Conservation (phyloP, 2,329 filamentous ascomycete genomes). For the Botryotinia convoluta region DNA sequence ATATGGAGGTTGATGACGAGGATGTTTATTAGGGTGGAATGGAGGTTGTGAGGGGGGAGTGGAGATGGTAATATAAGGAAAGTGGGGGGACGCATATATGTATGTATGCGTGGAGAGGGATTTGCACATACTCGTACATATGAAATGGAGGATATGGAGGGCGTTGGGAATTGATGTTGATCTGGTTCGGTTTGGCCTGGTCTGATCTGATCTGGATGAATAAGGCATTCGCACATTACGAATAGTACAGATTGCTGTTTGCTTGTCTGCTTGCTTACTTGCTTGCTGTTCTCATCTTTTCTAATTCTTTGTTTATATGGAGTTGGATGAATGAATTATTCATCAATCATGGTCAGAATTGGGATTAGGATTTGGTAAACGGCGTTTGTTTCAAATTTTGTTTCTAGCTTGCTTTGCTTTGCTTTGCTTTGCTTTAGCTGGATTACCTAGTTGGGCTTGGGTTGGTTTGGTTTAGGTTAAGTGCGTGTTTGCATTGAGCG, state of each 20-base stretch:
- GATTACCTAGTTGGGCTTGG: neutral
- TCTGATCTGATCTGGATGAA: neutral
- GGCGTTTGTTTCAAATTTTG: neutral
- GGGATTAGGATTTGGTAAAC: neutral
- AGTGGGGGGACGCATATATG: neutral
- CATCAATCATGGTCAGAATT: neutral
- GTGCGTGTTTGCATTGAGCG: neutral
- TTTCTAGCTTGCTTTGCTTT: neutral
- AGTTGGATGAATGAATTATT: neutral
- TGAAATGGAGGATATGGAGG: neutral
- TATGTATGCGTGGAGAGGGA: neutral
- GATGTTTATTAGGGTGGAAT: neutral
- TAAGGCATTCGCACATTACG: neutral
- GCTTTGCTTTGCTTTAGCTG: neutral
- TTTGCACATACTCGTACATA: neutral
- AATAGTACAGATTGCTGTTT: neutral
- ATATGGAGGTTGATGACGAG: constrained; percentile 33
- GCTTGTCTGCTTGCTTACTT: neutral
- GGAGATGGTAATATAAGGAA: too few species aligned
- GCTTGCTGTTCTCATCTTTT: neutral
- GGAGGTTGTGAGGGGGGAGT: neutral
- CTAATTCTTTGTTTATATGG: neutral
- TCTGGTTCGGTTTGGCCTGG: too few species aligned
- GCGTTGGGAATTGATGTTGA: neutral
- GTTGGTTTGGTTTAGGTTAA: neutral